Conservation (phyloP, 1,139 yeast genomes). For the Taphrina wiesneri region DNA sequence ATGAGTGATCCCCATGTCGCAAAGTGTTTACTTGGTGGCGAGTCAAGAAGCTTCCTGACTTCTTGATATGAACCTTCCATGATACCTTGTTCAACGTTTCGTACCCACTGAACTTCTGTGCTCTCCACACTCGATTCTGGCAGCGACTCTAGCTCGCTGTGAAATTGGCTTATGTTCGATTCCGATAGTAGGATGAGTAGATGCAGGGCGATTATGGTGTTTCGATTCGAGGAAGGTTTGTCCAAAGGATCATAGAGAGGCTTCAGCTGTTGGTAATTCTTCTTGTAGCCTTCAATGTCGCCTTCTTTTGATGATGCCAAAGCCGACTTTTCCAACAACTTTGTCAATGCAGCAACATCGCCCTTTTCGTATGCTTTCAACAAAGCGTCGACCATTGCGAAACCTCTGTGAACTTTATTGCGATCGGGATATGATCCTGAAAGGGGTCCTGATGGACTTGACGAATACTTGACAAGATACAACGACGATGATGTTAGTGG, state of each 20-base stretch:
- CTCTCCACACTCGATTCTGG: constrained; percentile 59
- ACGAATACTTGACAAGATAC: not conserved
- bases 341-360: constrained; percentile 1
- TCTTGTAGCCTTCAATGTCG: not conserved
- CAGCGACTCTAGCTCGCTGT: constrained; percentile 79
- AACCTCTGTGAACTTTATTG: not conserved
- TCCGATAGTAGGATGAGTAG: constrained; percentile 73
- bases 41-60: constrained; percentile 65
- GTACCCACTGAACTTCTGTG: constrained; percentile 71
- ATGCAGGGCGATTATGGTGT: constrained; percentile 64
- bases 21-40: constrained; percentile 30
- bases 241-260: constrained; percentile 23
- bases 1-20: not conserved
- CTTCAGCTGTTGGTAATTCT: constrained; percentile 17
- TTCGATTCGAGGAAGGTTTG: constrained; percentile 26
- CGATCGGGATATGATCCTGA: too few relatives aligned
- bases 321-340: constrained; percentile 13
- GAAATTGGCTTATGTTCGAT: constrained; percentile 84
- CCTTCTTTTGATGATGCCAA: not conserved
- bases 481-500: not conserved
- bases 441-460: too few relatives aligned
- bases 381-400: constrained; percentile 21
- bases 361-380: constrained; percentile 16
- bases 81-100: constrained; percentile 84
- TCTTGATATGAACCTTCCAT: constrained; percentile 97